Evolutionary conservation across 2,329 filamentous ascomycete species (phyloP), one percentile per base, ranked within the genome.

Genomic region (Penicillium sp.): DNA sequence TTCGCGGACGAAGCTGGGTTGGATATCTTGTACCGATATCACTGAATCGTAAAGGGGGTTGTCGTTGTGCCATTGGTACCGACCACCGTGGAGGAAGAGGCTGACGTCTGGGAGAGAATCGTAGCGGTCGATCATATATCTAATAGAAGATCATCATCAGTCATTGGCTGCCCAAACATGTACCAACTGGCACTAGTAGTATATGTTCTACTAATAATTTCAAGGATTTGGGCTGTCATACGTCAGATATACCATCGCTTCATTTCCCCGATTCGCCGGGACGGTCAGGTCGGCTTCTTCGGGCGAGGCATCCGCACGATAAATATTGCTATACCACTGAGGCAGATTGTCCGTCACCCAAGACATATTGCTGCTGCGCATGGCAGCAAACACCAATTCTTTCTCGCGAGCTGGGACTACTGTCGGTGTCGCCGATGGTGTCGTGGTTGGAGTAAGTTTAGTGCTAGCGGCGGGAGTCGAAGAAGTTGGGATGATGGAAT

Each of bases 231-330:
- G 19, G 2, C n/a, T 40, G 24, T 33, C 54, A 11, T 66, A 79
- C 74, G 76, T 80, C 48, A 81, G 58, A 58, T 79, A 81, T 1
- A 76, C 78, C 77, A 81, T 81, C 18, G 73, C 75, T 59, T 81
- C 79, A 34, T 77, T 69, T 0, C 78, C 78, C 61, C 80, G 80
- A 59, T 81, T 80, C 44, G 66, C 67, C 1, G 77, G 77, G 10
- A 80, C 75, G 0, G 68, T 77, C 19, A 78, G 63, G 23, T 59
- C 51, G 5, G 75, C 74, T 36, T 58, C 49, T 1, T 60, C 57
- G 53, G 50, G 29, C n/a, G 54, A 28, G 23, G 76, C 71, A 52
- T 80, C 75, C 1, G 78, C 77, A 4, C 69, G 66, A 61, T 80
- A 80, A 16, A 79, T 71, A 37, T 61, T 67, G 24, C 28, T 21